Evolutionary conservation across 371 early-diverging fungal genomes (phyloP), one percentile per base, ranked within the genome.

Genomic region (Mucor saturninus): DNA sequence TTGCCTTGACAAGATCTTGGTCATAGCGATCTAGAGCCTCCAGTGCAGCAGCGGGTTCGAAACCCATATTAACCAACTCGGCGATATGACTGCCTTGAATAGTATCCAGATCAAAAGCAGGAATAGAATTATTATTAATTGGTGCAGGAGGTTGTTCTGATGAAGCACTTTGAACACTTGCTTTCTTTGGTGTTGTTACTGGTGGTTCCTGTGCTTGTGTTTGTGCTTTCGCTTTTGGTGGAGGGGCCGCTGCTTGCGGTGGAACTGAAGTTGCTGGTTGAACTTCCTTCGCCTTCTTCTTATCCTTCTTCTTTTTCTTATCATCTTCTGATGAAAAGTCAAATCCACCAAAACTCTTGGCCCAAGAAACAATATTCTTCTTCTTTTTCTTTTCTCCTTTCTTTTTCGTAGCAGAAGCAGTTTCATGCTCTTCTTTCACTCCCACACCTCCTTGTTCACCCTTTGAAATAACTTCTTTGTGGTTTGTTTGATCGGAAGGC

Each of bases 1-100:
- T 84, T n/a, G 91, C 89, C 61, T 84, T 86, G 62, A 84, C 83
- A 15, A 89, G 49, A 56, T 90, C 88, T 68, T 89, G 86, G 56
- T 89, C 86, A 61, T 85, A 88, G 55, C 80, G 74, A 39, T 88
- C 87, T 38, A 90, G 72, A 2, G 91, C 90, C 28, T 88, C 81
- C 43, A 86, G 73, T 5, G 87, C 86, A 61, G 83, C 79, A 5
- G 80, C 77, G 13, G 81, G 78, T 14, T 85, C 73, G 73, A 89
- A 90, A 0, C 91, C 91, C 88, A 90, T 87, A 52, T 72, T 78
- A 28, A 84, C 69, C 45, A 90, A 74, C 11, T 77, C 73, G 15
- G 80, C 79, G 13, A 89, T 61, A 54, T 69, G 68, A 32, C 70
- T 70, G 5, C 58, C 70, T 59, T 65, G 70, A 40, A 65, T 70